A percentile compares a stretch with the other conserved stretches of the same genome.
Evolutionary conservation across 2,329 filamentous ascomycete genomes (phyloP).

Genomic region (Gremmenia infestans): DNA sequence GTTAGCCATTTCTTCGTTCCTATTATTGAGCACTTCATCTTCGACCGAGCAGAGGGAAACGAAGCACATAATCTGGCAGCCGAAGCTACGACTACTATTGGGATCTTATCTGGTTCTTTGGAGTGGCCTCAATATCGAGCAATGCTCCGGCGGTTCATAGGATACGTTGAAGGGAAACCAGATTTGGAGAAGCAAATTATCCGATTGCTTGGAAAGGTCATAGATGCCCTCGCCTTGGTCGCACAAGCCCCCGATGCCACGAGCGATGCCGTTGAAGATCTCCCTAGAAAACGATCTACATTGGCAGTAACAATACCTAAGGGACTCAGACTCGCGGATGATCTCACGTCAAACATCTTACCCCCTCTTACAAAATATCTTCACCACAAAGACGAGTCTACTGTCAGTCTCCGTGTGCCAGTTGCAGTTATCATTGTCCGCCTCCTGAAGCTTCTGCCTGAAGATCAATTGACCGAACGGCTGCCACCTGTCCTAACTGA

Average conservation of each 20-base stretch:
- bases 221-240: conserved; percentile 66
- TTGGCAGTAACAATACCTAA: conserved; percentile 64
- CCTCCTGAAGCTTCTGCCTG: conserved; percentile 73
- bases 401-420: conserved; percentile 87
- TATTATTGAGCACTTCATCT: conserved; percentile 89
- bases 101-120: conserved; percentile 66
- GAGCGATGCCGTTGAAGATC: conserved; percentile 27
- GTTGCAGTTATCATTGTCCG: conserved; percentile 87
- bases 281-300: conserved; percentile 34
- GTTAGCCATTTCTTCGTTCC: conserved; percentile 85
- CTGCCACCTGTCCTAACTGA: conserved; percentile 84
- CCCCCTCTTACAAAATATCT: conserved; percentile 79
- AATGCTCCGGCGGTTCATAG: conserved; percentile 76
- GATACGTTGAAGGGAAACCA: conserved; percentile 74
- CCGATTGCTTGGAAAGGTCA: conserved; percentile 72
- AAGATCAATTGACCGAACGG: conserved; percentile 64
- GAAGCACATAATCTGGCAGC: conserved; percentile 85
- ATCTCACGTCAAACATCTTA: conserved; percentile 70
- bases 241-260: conserved; percentile 29
- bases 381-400: conserved; percentile 90
- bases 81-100: conserved; percentile 78
- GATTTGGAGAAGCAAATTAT: conserved; percentile 84
- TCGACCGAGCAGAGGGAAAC: conserved; percentile 65
- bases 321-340: conserved; percentile 61
- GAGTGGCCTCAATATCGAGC: conserved; percentile 90